Evolutionary conservation across 2,329 filamentous ascomycete species (phyloP).

Genomic region (Graphilbum fragrans): DNA sequence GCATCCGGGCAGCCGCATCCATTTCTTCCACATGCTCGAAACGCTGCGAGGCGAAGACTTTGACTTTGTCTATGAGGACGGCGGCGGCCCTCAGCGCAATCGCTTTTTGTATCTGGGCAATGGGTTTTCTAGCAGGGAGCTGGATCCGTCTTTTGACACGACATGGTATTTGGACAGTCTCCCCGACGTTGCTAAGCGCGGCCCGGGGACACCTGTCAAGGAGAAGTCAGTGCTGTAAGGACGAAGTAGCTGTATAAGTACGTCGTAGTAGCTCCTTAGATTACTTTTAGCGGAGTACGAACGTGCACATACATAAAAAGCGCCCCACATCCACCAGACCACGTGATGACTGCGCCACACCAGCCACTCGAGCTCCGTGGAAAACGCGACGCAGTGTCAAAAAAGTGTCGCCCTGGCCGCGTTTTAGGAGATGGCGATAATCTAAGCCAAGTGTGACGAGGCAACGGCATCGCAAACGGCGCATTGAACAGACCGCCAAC

Average conservation of each 20-base stretch:
- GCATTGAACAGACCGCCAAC: no score
- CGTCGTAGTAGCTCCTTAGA: no score
- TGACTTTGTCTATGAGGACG: conserved; percentile 32
- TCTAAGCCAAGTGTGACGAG: no score
- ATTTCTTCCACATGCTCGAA: conserved; percentile 42
- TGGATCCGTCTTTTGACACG: conserved; percentile 21
- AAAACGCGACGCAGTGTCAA: no score
- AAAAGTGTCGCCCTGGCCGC: no score
- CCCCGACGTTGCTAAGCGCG: neutral
- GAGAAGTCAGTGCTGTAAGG: neutral
- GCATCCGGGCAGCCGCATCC: conserved; percentile 36
- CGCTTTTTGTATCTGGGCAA: conserved; percentile 40
- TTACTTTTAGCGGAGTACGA: no score
- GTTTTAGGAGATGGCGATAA: no score
- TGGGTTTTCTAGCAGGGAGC: conserved; percentile 35
- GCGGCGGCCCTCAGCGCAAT: conserved; percentile 19
- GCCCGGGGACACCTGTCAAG: neutral
- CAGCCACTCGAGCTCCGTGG: no score
- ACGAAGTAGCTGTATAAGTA: no score
- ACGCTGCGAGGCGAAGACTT: conserved; percentile 38
- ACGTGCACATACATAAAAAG: no score
- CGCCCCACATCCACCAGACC: neutral
- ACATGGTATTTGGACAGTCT: conserved; percentile 29
- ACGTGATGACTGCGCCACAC: no score
- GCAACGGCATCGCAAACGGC: no score